Evolutionary conservation across 768 basidiomycete genomes (phyloP).

Genomic region (Phanerochaete carnosa): DNA sequence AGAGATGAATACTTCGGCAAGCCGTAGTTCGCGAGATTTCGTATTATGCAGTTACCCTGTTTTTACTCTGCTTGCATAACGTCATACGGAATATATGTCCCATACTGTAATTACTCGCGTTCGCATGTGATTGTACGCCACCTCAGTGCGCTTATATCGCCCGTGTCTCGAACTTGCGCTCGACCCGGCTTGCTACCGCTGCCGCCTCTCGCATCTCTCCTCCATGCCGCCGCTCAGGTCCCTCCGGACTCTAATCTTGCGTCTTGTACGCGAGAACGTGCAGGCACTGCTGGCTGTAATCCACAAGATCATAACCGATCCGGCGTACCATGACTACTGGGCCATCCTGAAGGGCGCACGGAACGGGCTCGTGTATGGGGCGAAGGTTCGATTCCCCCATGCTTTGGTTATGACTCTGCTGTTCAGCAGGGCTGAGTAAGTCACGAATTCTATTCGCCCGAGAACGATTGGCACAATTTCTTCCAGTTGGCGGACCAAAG

Average conservation of each 20-base stretch:
- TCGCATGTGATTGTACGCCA: slow-evolving; percentile 7
- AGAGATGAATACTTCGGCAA: slow-evolving; percentile 48
- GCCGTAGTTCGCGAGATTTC: background rate
- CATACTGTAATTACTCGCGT: background rate
- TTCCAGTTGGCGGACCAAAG: slow-evolving; percentile 67
- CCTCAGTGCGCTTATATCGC: background rate
- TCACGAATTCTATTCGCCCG: slow-evolving; percentile 13
- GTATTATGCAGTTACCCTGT: background rate
- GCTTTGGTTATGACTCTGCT: slow-evolving; percentile 94
- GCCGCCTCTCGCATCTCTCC: background rate
- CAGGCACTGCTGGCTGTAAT: background rate
- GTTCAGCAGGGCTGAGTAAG: slow-evolving; percentile 89
- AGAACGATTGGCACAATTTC: background rate
- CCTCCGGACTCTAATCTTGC: slow-evolving; percentile 20
- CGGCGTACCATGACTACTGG: slow-evolving; percentile 84
- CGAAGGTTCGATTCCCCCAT: slow-evolving; percentile 92
- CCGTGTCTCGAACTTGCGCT: background rate
- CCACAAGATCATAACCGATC: slow-evolving; percentile 46
- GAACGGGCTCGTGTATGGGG: slow-evolving; percentile 87
- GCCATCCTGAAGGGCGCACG: slow-evolving; percentile 93
- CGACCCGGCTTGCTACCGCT: background rate
- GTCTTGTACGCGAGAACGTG: slow-evolving; percentile 2
- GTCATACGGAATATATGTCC: background rate
- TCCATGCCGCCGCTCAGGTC: background rate
- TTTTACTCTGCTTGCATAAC: background rate